Base-by-base conservation (phyloP, 352 stramenopile species). In the Globisporangium polare region DNA sequence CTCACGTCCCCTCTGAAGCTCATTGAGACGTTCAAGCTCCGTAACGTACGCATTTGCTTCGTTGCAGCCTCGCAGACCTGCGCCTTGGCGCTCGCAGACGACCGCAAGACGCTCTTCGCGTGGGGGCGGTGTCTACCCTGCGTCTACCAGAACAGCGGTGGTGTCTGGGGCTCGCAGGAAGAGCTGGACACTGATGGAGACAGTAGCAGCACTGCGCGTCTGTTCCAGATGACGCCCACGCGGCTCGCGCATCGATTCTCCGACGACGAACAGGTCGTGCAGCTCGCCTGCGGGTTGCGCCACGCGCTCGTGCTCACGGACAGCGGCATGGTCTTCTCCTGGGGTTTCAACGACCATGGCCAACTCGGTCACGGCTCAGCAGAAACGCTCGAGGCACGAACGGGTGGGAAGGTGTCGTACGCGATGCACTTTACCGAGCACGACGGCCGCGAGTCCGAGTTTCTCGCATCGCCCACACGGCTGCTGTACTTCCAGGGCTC, bases 301-400 rank as follows among this genome's bases (percentile, higher is more conserved):
- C 80, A 92, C 52, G 81, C 78, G 7, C 67, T 90, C 0, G 71
- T 75, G 17, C 66, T 89, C 41, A 85, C 75, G 1, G 27, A 69
- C 7, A 68, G 83, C 17, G 78, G 78, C 1, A 84, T 89, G 63
- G 69, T 92, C 2, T 77, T 84, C 52, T 89, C 80, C 0, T 92
- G 83, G 83, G 83, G 83, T 0, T 90, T 90, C 17, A 89, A 90
- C 62, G 80, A 89, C 57, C 83, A 92, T 63, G 83, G 83, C 5
- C 83, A 92, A 49, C 71, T 89, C 2, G 83, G 83, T 3, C 83
- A 92, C 46, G 79, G 80, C n/a, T 63, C 74, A 27, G 46, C 67
- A 2, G 66, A 71, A 18, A 86, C 77, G 12, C 59, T 92, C 5
- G 52, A 68, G 17, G 80, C 79, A 2, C 73, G 80, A 6, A 78